These are phyloP conservation scores for Salix arbutifolia DNA, from an alignment of 345 rosid genomes.

Conservation along the genomic window DNA sequence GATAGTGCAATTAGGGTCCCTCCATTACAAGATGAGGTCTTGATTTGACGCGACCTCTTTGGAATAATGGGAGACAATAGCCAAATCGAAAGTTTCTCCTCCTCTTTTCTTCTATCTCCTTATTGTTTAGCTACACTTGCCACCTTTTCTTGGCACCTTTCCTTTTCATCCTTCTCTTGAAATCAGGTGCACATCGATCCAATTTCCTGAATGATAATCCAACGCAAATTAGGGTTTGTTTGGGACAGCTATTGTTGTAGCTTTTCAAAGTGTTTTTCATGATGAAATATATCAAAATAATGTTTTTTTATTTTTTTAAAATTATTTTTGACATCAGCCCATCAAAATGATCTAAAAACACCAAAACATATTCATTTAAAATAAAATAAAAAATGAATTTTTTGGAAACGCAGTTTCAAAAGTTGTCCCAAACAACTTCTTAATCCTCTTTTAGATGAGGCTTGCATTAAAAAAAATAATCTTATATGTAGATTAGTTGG, in stretches of 20 bases:
- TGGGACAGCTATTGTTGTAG: too few relatives aligned
- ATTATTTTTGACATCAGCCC: too few relatives aligned
- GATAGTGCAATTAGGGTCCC: slow-evolving; percentile 40
- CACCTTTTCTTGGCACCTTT: slow-evolving; percentile 31
- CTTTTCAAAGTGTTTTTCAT: too few relatives aligned
- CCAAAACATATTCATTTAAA: too few relatives aligned
- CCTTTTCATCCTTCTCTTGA: slow-evolving; percentile 28
- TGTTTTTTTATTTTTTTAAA: too few relatives aligned
- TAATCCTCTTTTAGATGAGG: not conserved
- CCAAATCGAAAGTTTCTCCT: slow-evolving; percentile 43
- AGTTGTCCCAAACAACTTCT: too few relatives aligned
- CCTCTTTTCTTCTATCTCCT: slow-evolving; percentile 5
- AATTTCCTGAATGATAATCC: not conserved
- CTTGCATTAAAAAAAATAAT: not conserved
- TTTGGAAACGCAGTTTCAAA: too few relatives aligned
- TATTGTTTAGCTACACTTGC: slow-evolving; percentile 18
- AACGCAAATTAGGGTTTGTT: too few relatives aligned
- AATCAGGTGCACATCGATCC: not conserved
- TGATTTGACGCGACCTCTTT: slow-evolving; percentile 33
- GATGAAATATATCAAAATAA: too few relatives aligned
- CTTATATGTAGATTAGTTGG: not conserved
- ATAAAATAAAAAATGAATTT: too few relatives aligned
- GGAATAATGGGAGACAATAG: slow-evolving; percentile 48
- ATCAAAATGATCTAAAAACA: too few relatives aligned
- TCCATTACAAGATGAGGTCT: slow-evolving; percentile 23